Evolutionary conservation across 495 filamentous ascomycete genomes (phyloP).

Genomic region (Xylaria acuta): DNA sequence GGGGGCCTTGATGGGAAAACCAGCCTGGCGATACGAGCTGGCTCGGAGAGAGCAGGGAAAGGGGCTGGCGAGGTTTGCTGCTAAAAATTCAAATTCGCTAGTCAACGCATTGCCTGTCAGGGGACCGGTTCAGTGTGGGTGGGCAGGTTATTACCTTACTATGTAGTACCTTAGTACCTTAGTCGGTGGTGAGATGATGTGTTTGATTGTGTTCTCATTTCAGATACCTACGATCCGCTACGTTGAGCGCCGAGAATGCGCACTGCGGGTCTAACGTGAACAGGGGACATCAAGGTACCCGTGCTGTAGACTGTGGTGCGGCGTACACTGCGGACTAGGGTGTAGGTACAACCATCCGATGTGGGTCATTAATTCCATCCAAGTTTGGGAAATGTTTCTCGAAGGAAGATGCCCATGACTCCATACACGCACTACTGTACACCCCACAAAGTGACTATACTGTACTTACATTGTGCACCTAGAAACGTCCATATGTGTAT

Average conservation of each 20-base stretch:
- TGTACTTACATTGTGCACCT: not conserved
- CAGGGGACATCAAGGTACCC: conserved; percentile 12
- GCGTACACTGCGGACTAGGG: not conserved
- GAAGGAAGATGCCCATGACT: conserved; percentile 7
- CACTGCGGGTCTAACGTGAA: not conserved
- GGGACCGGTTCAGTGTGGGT: conserved; percentile 17
- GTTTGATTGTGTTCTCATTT: conserved; percentile 16
- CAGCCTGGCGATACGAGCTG: conserved; percentile 12
- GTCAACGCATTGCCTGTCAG: conserved; percentile 5
- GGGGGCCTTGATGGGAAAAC: not conserved
- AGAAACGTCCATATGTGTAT: too few species aligned
- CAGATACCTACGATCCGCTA: conserved; percentile 5
- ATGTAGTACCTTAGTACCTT: conserved; percentile 14
- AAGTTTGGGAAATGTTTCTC: conserved; percentile 14
- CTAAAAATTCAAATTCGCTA: conserved; percentile 18
- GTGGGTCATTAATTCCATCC: conserved; percentile 23
- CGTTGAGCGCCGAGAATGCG: not conserved
- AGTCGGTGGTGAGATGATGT: conserved; percentile 24
- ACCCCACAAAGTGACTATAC: conserved; percentile 11
- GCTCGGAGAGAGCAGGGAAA: conserved; percentile 25
- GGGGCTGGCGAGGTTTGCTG: conserved; percentile 16
- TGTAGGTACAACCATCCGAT: conserved; percentile 1
- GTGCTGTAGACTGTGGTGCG: not conserved
- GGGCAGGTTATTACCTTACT: conserved; percentile 11
- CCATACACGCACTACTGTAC: not conserved